These are phyloP conservation scores for Parathielavia hyrcaniae DNA, from an alignment of 495 filamentous ascomycete genomes.

Conservation along the genomic window DNA sequence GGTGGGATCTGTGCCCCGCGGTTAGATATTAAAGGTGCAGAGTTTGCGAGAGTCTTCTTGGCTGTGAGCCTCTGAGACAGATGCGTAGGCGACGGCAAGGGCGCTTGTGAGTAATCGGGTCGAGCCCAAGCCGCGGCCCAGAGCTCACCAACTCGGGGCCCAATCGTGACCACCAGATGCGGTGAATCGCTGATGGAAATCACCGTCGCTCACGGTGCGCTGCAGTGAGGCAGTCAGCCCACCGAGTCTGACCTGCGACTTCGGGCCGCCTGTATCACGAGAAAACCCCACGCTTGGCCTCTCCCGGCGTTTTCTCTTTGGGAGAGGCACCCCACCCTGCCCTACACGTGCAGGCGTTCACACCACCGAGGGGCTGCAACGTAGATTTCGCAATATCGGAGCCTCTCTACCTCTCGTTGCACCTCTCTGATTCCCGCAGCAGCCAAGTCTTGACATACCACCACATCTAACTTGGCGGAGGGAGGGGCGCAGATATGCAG, in stretches of 20 bases:
- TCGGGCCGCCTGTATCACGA: not conserved
- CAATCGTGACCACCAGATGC: not conserved
- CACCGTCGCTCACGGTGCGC: not conserved
- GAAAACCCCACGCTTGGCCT: slow-evolving; percentile 9
- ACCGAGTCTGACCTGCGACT: slow-evolving; percentile 2
- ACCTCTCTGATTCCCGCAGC: not conserved
- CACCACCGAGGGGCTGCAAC: slow-evolving; percentile 4
- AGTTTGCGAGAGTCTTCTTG: not conserved
- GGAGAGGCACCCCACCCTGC: not conserved
- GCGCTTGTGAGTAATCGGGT: not conserved
- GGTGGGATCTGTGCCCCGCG: not conserved
- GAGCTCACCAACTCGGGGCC: not conserved
- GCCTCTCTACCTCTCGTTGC: not conserved
- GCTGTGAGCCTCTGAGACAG: too few relatives aligned
- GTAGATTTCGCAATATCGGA: slow-evolving; percentile 15
- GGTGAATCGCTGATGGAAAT: not conserved
- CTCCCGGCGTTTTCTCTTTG: not conserved
- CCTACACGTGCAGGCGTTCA: not conserved
- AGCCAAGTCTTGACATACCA: slow-evolving; percentile 18
- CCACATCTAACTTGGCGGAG: slow-evolving; percentile 17
- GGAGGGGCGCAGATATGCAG: slow-evolving; percentile 20
- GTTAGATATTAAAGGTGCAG: not conserved
- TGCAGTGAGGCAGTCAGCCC: not conserved
- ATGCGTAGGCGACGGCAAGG: too few relatives aligned
- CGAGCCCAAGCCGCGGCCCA: not conserved